These are phyloP conservation scores for Claviceps paspali DNA, from an alignment of 2,329 filamentous ascomycete species.

Conservation along the genomic window DNA sequence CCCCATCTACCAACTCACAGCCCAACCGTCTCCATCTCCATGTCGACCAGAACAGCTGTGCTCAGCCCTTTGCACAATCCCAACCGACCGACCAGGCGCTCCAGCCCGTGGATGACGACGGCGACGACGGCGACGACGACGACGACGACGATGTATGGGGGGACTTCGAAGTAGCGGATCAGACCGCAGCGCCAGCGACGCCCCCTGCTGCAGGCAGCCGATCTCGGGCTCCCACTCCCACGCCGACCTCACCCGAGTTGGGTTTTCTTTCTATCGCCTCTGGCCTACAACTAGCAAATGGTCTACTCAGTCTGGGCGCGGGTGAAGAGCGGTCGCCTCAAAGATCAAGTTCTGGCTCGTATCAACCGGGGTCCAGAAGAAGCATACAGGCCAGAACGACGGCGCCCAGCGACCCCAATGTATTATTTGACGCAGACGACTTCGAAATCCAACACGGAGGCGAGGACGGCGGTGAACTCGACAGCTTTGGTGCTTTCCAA, in stretches of 20 bases:
- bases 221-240: background rate
- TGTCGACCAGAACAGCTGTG: conserved; percentile 9
- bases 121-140: conserved; percentile 37
- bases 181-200: background rate
- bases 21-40: conserved; percentile 2
- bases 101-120: conserved; percentile 32
- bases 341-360: conserved; percentile 8
- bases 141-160: conserved; percentile 51
- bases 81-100: background rate
- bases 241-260: background rate
- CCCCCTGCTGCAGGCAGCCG: background rate
- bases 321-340: background rate
- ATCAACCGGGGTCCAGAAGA: conserved; percentile 6
- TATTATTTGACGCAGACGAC: conserved; percentile 52
- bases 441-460: conserved; percentile 27
- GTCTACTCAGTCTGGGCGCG: background rate
- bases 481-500: conserved; percentile 46
- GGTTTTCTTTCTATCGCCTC: background rate
- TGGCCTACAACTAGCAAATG: background rate
- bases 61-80: background rate
- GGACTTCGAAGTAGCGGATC: conserved; percentile 46
- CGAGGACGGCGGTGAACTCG: conserved; percentile 32
- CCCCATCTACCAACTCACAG: conserved; percentile 13
- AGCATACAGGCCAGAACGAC: conserved; percentile 12
- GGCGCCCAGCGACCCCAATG: conserved; percentile 27